A percentile compares a stretch with the other conserved stretches of the same genome.
Evolutionary conservation across 352 stramenopile species (phyloP).

Genomic region (Globisporangium polare): DNA sequence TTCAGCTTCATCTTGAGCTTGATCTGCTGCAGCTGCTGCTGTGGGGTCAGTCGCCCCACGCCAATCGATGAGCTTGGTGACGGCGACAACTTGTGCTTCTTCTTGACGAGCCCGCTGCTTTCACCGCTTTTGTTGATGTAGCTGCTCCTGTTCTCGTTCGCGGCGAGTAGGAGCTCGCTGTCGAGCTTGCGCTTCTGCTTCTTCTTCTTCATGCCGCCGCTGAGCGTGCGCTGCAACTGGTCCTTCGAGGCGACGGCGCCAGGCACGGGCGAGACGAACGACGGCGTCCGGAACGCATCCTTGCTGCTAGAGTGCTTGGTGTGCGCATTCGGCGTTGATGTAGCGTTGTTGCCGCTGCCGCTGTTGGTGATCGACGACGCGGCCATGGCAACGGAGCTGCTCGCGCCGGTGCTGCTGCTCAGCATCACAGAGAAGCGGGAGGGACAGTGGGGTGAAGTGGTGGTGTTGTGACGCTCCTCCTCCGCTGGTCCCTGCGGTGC

Average conservation of each 20-base stretch:
- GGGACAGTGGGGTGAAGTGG: background rate
- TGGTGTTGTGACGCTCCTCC: background rate
- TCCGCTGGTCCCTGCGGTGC: background rate
- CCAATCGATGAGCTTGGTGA: background rate
- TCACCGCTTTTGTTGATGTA: background rate
- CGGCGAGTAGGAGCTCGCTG: conserved; percentile 14
- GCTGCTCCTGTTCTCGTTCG: background rate
- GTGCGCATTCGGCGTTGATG: conserved; percentile 5
- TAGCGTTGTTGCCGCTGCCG: background rate
- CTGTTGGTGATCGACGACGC: background rate
- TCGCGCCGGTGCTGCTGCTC: background rate
- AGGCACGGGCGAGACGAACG: conserved; percentile 41
- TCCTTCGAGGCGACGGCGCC: conserved; percentile 12
- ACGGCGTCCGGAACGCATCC: conserved; percentile 23
- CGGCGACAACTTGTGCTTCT: conserved; percentile 26
- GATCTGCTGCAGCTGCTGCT: conserved; percentile 14
- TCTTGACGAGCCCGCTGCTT: conserved; percentile 3
- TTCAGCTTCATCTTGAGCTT: conserved; percentile 18
- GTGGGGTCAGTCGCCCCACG: conserved; percentile 1
- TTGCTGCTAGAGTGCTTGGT: conserved; percentile 8
- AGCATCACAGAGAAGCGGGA: background rate
- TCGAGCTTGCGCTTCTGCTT: conserved; percentile 32
- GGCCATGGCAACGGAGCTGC: conserved; percentile 19
- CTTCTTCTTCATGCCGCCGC: conserved; percentile 30
- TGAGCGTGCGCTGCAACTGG: conserved; percentile 34